Evolutionary conservation across 148 eudicot genomes (phyloP).

Genomic region (Rhododendron henanense): DNA sequence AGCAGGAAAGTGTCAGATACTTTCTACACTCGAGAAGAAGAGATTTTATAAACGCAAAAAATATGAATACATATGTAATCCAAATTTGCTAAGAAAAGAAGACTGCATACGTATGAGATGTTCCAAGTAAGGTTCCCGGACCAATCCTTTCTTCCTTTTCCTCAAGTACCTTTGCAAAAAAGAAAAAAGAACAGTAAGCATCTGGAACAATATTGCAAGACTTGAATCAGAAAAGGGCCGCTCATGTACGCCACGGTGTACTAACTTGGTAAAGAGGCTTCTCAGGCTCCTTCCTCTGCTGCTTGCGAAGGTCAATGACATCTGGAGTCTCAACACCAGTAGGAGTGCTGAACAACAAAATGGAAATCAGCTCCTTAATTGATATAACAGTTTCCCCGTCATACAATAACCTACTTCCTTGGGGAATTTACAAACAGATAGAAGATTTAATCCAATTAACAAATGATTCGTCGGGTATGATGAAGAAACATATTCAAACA

Average conservation of each 20-base stretch:
- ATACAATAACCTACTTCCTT: not conserved
- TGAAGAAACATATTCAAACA: not conserved
- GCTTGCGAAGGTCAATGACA: constrained; percentile 97
- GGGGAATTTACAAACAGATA: not conserved
- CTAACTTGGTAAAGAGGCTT: constrained; percentile 62
- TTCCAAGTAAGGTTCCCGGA: constrained; percentile 78
- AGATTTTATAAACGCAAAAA: too few species aligned
- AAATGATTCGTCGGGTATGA: not conserved
- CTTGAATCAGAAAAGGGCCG: not conserved
- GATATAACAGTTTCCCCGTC: not conserved
- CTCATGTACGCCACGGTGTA: not conserved
- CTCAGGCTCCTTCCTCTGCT: constrained; percentile 94
- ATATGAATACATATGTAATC: not conserved
- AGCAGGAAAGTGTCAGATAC: too few species aligned
- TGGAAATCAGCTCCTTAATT: not conserved
- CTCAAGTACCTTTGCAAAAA: constrained; percentile 64
- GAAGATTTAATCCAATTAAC: not conserved
- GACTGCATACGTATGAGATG: constrained; percentile 69
- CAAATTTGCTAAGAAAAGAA: not conserved
- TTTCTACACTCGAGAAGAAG: constrained; percentile 47
- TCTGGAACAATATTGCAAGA: not conserved
- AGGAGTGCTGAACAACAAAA: constrained; percentile 60
- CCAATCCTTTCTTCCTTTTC: constrained; percentile 86
- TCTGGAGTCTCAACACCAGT: constrained; percentile 99
- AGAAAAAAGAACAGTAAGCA: constrained; percentile 8